Conservation (phyloP, 179 eudicot species). For the Patellifolia procumbens region DNA sequence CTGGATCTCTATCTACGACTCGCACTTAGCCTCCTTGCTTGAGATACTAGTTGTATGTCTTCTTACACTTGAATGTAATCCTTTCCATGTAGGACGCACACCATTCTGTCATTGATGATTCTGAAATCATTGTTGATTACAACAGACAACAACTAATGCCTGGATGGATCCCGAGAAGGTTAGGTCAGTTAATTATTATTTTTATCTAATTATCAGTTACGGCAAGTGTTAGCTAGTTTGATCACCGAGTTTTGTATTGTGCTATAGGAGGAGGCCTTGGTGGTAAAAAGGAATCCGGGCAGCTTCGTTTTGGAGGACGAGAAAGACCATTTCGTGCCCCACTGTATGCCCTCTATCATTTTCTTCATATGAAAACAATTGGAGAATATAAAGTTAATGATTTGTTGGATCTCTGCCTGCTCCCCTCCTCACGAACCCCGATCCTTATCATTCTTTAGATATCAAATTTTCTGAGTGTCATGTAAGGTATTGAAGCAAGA, state of each 20-base stretch:
- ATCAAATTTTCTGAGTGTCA: background rate
- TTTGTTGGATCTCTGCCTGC: conserved; percentile 12
- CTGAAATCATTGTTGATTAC: conserved; percentile 91
- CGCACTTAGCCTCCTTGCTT: background rate
- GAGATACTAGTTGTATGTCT: background rate
- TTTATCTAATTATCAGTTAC: background rate
- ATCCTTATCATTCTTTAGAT: no score
- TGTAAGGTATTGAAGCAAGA: background rate
- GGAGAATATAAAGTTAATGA: background rate
- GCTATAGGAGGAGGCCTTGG: conserved; percentile 90
- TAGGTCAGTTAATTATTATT: conserved; percentile 55
- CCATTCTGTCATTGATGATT: conserved; percentile 79
- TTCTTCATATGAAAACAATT: background rate
- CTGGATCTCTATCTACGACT: background rate
- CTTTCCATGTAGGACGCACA: conserved; percentile 71
- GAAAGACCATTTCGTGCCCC: conserved; percentile 99
- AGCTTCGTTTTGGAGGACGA: conserved; percentile 98
- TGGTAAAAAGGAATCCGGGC: conserved; percentile 96
- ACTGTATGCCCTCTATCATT: conserved; percentile 50
- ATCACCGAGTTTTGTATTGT: conserved; percentile 18
- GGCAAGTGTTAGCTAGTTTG: background rate
- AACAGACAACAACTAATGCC: conserved; percentile 93
- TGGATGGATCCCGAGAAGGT: conserved; percentile 98
- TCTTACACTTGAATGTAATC: background rate
- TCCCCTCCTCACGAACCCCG: background rate